Conservation (phyloP, 257 asterid species). For the Solanum boliviense region DNA sequence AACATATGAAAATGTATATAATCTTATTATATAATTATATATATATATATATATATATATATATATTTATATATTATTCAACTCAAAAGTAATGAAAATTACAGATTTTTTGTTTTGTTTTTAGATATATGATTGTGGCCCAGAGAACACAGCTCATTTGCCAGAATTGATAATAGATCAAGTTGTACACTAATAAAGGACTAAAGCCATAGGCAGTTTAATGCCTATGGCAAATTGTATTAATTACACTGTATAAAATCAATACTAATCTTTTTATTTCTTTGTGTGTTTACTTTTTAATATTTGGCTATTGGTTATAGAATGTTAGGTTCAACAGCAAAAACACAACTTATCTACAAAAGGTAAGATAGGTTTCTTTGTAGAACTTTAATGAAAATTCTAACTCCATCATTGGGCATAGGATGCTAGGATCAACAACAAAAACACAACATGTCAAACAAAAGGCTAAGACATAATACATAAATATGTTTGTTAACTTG, state of each 20-base stretch:
- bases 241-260: neutral
- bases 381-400: neutral
- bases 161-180: neutral
- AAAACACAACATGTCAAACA: neutral
- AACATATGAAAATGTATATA: no score
- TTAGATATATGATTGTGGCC: neutral
- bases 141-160: neutral
- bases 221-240: neutral
- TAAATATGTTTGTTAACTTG: no score
- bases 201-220: neutral
- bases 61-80: neutral
- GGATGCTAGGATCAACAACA: neutral
- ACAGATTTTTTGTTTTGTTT: neutral
- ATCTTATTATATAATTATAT: no score
- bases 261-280: neutral
- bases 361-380: neutral
- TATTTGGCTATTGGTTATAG: neutral
- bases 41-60: no score
- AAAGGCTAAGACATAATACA: neutral
- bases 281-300: neutral
- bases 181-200: neutral
- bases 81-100: neutral
- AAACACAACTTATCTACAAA: neutral
- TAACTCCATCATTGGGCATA: fast-evolving
- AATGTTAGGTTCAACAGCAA: neutral